Evolutionary conservation across 139 green algal species (phyloP), one percentile per base, ranked within the genome.

Genomic region (Chlamydomonas sphaeroides): DNA sequence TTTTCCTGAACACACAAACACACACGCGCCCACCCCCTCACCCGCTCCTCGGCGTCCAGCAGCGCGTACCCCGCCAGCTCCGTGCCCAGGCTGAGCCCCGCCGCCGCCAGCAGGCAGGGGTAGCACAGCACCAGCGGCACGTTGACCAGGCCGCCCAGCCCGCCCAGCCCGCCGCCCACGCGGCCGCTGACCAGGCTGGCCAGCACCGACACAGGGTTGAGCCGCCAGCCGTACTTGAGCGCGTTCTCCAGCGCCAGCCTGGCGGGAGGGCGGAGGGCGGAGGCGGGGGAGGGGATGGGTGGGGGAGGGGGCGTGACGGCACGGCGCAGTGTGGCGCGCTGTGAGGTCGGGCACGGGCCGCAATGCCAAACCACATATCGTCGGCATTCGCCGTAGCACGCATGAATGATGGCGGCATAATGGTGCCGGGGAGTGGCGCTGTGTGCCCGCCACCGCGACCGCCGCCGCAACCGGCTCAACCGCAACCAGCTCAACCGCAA

Each of bases 221-320:
- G 88, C 33, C 92, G 86, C 41, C 94, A 72, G 17, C 94, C 93
- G 79, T 96, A 96, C 88, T 96, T 97, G 69, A 97, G 81, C 36
- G 96, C 81, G 89, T 98, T 98, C 85, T 98, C 95, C 35, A 98
- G 72, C 33, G 97, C 93, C 14, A 98, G 88, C n/a, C 89, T 90
- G 84, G 20, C 1, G 30, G 21, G 1, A 20, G 65, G 38, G 38
- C 38, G 28, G 65, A 28, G 5, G 28, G 30, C 7, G 57, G 45
- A 14, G 14, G 6, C 6, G 53, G 53, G 28, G 10, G 53, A 62
- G 53, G 53, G 20, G 21, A 18, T 14, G 21, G 21, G 53, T 62
- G 20, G 53, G 21, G 53, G 53, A 11, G 53, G 53, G 53, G n/a
- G n/a, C n/a, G n/a, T n/a, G n/a, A n/a, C n/a, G n/a, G n/a, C n/a